Conservation (phyloP, 257 asterid genomes). For the Perilla frutescens region DNA sequence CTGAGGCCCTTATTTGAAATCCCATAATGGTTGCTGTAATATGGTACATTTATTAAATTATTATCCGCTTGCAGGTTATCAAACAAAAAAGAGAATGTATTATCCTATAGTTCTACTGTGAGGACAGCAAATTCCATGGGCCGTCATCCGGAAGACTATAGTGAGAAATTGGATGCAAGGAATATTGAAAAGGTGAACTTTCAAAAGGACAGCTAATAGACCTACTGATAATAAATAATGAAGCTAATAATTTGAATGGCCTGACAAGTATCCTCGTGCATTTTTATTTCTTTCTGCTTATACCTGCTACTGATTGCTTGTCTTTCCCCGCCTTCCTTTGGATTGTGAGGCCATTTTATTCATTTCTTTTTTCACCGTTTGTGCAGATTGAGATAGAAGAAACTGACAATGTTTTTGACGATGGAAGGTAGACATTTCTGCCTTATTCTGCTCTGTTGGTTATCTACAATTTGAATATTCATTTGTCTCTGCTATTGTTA, state of each 20-base stretch:
- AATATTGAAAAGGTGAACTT: constrained; percentile 42
- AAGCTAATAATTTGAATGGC: background rate
- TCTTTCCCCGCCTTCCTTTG: background rate
- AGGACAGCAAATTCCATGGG: constrained; percentile 29
- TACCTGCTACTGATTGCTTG: background rate
- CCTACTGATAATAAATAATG: constrained; percentile 23
- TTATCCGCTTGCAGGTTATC: constrained; percentile 45
- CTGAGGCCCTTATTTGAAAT: background rate
- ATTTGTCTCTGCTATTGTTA: constrained; percentile 20
- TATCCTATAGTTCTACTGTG: constrained; percentile 18
- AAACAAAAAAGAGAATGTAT: constrained; percentile 30
- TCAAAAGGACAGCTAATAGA: constrained; percentile 11
- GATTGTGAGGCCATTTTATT: constrained; percentile 23
- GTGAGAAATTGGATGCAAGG: constrained; percentile 32
- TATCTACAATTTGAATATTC: background rate
- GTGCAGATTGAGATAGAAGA: constrained; percentile 40
- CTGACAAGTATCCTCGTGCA: constrained; percentile 8
- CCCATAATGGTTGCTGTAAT: background rate
- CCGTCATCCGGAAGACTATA: constrained; percentile 32
- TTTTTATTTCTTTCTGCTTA: background rate
- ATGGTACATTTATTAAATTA: constrained; percentile 17
- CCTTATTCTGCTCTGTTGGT: constrained; percentile 17
- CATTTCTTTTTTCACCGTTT: constrained; percentile 20
- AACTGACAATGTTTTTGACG: constrained; percentile 32
- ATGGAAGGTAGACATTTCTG: constrained; percentile 42